Percentiles rank a stretch among this genome's conserved stretches.
Evolutionary conservation across 441 rosid genomes (phyloP).

Genomic region (Erodium trifolium): DNA sequence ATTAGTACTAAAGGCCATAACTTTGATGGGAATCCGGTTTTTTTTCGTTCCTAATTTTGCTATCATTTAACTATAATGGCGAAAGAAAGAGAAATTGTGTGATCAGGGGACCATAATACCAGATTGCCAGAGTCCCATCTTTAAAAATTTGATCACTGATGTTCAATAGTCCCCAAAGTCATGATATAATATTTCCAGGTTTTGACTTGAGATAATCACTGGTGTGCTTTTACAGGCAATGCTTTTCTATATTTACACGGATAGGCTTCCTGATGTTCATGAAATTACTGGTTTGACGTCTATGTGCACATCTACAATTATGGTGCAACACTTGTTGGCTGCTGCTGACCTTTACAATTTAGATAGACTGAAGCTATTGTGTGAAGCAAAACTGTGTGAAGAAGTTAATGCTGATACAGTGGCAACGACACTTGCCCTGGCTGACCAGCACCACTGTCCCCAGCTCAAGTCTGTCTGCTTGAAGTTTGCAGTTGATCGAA

Average conservation of each 20-base stretch:
- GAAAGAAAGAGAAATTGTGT: too few species aligned
- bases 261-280: constrained; percentile 61
- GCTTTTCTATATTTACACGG: constrained; percentile 77
- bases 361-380: constrained; percentile 61
- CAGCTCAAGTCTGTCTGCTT: constrained; percentile 72
- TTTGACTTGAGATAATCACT: background rate
- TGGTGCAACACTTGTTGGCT: constrained; percentile 83
- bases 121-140: too few species aligned
- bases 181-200: background rate
- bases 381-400: constrained; percentile 66
- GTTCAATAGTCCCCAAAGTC: too few species aligned
- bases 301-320: constrained; percentile 66
- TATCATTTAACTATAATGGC: too few species aligned
- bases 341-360: constrained; percentile 85
- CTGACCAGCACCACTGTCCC: constrained; percentile 86
- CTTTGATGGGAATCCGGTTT: too few species aligned
- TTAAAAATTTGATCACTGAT: too few species aligned
- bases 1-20: too few species aligned
- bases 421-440: constrained; percentile 77
- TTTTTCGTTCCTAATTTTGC: too few species aligned
- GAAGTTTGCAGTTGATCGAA: constrained; percentile 59
- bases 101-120: too few species aligned
- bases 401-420: constrained; percentile 69
- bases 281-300: constrained; percentile 59
- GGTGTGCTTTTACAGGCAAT: constrained; percentile 41